Conservation (phyloP, 148 eudicot species). For the Fagopyrum homotropicum region DNA sequence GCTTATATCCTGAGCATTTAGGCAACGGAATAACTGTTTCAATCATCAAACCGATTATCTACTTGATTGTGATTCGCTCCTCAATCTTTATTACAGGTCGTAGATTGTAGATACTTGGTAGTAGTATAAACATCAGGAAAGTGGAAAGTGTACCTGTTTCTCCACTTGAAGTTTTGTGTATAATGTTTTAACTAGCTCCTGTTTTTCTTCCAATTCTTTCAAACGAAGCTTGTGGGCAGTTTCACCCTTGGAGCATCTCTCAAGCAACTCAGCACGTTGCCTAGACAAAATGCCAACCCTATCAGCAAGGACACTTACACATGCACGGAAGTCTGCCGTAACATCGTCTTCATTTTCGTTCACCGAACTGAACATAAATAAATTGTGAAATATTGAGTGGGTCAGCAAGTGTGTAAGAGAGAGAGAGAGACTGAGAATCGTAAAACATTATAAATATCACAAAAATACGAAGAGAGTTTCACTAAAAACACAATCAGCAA, state of each 20-base stretch:
- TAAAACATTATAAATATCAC: background rate
- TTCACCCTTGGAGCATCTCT: constrained; percentile 62
- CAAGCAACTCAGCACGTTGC: constrained; percentile 76
- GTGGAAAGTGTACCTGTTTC: constrained; percentile 57
- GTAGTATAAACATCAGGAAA: background rate
- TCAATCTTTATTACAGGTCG: background rate
- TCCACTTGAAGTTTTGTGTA: constrained; percentile 83
- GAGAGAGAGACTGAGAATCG: background rate
- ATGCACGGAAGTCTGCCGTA: constrained; percentile 58
- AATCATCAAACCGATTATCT: background rate
- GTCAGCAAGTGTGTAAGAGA: background rate
- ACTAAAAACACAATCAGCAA: background rate
- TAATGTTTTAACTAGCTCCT: constrained; percentile 63
- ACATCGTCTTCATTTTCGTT: constrained; percentile 65
- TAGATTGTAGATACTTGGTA: background rate
- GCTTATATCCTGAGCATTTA: background rate
- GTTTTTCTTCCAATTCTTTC: constrained; percentile 79
- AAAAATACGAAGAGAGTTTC: background rate
- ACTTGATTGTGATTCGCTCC: background rate
- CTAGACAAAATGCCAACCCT: constrained; percentile 70
- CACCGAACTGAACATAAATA: constrained; percentile 35
- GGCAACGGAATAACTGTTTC: background rate
- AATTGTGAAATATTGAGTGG: constrained; percentile 11
- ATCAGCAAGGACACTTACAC: constrained; percentile 70
- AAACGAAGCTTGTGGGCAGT: constrained; percentile 50